Evolutionary conservation across 345 rosid genomes (phyloP).

Genomic region (Sonneratia caseolaris): DNA sequence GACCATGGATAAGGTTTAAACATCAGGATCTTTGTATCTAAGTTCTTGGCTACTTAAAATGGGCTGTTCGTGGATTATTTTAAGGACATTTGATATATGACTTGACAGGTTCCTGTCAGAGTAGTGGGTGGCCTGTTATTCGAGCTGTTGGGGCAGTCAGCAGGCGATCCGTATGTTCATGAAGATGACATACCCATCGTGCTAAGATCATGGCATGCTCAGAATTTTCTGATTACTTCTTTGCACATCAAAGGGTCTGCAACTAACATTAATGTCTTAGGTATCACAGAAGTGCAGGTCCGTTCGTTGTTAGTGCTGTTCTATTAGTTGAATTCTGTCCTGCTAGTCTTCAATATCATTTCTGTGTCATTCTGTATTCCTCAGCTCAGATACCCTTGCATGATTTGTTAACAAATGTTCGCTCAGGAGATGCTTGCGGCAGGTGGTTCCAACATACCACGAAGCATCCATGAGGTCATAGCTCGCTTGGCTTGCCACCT

Average conservation of each 20-base stretch:
- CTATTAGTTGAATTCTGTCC: too few species aligned
- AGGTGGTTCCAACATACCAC: conserved; percentile 31
- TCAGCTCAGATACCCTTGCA: not conserved
- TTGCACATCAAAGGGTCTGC: conserved; percentile 49
- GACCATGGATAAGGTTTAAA: too few species aligned
- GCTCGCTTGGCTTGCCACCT: conserved; percentile 55
- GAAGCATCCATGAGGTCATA: conserved; percentile 41
- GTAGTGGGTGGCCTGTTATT: conserved; percentile 59
- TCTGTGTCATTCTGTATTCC: not conserved
- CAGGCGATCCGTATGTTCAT: conserved; percentile 43
- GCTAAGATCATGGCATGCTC: conserved; percentile 57
- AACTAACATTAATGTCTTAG: conserved; percentile 31
- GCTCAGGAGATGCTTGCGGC: conserved; percentile 50
- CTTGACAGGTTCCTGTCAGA: conserved; percentile 51
- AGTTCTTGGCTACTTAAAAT: not conserved
- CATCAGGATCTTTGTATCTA: too few species aligned
- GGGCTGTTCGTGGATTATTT: too few species aligned
- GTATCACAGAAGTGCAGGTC: conserved; percentile 59
- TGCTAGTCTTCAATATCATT: not conserved
- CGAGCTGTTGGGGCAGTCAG: conserved; percentile 64
- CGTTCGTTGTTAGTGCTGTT: conserved; percentile 6
- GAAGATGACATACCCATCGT: conserved; percentile 60
- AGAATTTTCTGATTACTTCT: conserved; percentile 41
- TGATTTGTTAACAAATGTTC: conserved; percentile 3
- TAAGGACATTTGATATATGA: not conserved